Evolutionary conservation across 2,329 filamentous ascomycete genomes (phyloP), one percentile per base, ranked within the genome.

Genomic region (Epichloe amarillans): DNA sequence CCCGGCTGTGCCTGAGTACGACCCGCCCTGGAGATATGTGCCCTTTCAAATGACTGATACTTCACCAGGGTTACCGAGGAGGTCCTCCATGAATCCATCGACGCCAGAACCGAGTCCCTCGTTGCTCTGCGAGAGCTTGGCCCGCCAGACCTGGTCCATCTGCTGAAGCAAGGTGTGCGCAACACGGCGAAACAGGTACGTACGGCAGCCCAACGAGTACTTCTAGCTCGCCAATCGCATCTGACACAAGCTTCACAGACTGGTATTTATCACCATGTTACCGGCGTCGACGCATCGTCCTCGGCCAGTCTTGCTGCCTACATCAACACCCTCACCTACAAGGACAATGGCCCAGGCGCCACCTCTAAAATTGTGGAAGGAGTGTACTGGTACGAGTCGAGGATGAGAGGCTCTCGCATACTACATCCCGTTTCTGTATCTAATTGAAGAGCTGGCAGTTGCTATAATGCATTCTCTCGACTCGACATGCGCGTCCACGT

Each of bases 401-500:
- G 35, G 7, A 37, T 17, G 5, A 10, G 23, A 19, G 15, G 26
- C 8, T 10, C 8, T 10, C 26, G 26, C 26, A 30, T 30, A 10
- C 26, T 4, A 10, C 26, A 30, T 30, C 3, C 26, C 26, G 3
- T 3, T n/a, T n/a, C 11, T 21, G 23, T 38, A 5, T 6, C 41
- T 44, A 33, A 44, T 37, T 17, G 5, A 15, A n/a, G 37, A 4
- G n/a, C 12, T 46, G 40, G 8, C 52, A 77, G 74, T 71, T 98
- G 93, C 70, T 98, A 98, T 77, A 98, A 98, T 87, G 93, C 93
- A 57, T 96, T 98, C 68, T 97, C 93, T 5, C 82, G 94, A 56
- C 77, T 97, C 49, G 93, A 98, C 64, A 98, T 98, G 93, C 88
- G 93, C 54, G 91, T 98, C 12, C 90, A 97, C 64, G 91, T 98